A percentile compares a stretch with the other conserved stretches of the same genome.
Conservation (phyloP, 1,284 basidiomycete genomes). For the Marasmius tenuissimus region DNA sequence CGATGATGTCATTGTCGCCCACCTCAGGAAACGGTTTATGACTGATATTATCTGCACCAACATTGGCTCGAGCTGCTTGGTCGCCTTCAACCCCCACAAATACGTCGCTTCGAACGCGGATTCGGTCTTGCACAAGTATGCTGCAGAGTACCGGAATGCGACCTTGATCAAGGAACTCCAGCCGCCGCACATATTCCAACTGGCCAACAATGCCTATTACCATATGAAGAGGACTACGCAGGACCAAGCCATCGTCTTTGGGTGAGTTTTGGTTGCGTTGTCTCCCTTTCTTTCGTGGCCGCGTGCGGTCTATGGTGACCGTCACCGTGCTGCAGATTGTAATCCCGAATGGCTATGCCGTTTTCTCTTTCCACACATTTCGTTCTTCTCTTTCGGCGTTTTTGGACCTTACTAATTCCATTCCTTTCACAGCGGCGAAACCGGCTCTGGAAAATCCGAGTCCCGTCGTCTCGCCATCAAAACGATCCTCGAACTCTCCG, state of each 20-base stretch:
- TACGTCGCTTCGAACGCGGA: slow-evolving; percentile 82
- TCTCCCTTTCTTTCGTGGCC: not conserved
- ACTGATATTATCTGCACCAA: slow-evolving; percentile 80
- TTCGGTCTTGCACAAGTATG: slow-evolving; percentile 80
- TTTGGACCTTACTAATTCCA: not conserved
- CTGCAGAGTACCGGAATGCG: slow-evolving; percentile 70
- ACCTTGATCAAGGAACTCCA: slow-evolving; percentile 51
- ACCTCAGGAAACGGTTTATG: slow-evolving; percentile 85
- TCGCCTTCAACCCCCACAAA: slow-evolving; percentile 89
- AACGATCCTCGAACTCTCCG: slow-evolving; percentile 84
- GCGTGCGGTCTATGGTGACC: not conserved
- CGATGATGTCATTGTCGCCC: slow-evolving; percentile 80
- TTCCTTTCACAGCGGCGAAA: slow-evolving; percentile 71
- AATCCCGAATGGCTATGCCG: not conserved
- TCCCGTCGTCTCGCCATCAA: slow-evolving; percentile 87
- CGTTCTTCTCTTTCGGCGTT: not conserved
- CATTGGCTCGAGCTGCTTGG: slow-evolving; percentile 69
- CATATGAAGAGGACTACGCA: slow-evolving; percentile 94
- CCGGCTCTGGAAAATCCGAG: slow-evolving; percentile 93
- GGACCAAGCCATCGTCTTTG: slow-evolving; percentile 88
- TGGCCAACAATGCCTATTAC: slow-evolving; percentile 91
- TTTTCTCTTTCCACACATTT: not conserved
- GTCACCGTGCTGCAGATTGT: not conserved
- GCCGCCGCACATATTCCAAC: slow-evolving; percentile 85
- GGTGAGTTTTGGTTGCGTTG: slow-evolving; percentile 46